Evolutionary conservation across 306 rosid species (phyloP), one percentile per base, ranked within the genome.

Genomic region (Ochetophila trinervis): DNA sequence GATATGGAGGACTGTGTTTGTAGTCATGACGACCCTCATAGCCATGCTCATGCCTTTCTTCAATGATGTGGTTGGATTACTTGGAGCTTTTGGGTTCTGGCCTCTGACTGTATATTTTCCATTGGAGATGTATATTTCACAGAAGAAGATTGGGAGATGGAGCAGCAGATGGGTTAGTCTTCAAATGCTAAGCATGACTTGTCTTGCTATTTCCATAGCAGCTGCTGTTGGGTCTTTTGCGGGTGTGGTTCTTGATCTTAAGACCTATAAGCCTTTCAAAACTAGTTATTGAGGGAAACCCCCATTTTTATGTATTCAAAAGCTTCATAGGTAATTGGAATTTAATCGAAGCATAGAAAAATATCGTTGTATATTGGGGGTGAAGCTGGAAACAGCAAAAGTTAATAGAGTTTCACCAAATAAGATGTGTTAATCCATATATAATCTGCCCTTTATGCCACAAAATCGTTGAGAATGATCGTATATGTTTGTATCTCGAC

Each of bases 71-170:
- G 92, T 88, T 56, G 96, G 96, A 62, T 53, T 88, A 21, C 86
- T 88, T 36, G 96, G 96, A 44, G 90, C 96, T 60, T 84, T 86
- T 24, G 92, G 90, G 40, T 88, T 88, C 82, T 86, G 96, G 96
- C 92, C 92, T 4, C 70, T 88, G 17, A 82, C 92, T 1, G 88
- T 88, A 42, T 88, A 73, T 55, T 88, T 86, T 35, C 96, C 96
- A 17, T 75, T 88, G 5, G 96, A 86, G 48, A 86, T 88, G 96
- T 86, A 84, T 65, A 82, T 88, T 44, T 65, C 86, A 24, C 90
- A 80, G 53, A 83, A 82, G 79, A 84, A 78, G 74, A 82, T 88
- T 36, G 63, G 59, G 58, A 36, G 63, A 35, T 82, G 90, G 96
- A 84, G 67, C 6, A 73, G 56, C 44, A 78, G 37, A 34, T 86